These are phyloP conservation scores for Phylloporus rhodoxanthus DNA, from an alignment of 768 basidiomycete genomes.

Conservation along the genomic window DNA sequence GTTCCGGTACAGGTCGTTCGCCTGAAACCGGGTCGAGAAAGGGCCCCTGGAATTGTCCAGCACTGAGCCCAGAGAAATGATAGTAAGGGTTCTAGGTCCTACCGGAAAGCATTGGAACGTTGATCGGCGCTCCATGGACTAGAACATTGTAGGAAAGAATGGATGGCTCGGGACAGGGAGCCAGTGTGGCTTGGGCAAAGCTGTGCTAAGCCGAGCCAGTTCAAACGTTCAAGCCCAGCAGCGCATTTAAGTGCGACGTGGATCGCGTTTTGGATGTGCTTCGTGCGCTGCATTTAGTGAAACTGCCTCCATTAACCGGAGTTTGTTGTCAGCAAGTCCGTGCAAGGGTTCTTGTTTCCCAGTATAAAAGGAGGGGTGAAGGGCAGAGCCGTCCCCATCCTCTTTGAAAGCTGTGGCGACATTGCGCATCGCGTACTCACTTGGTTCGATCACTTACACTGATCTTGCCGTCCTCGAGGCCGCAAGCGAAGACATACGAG, in stretches of 20 bases:
- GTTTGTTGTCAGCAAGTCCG: conserved; percentile 11
- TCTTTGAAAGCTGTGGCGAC: conserved; percentile 12
- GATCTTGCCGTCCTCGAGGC: conserved; percentile 30
- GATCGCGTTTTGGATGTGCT: conserved; percentile 11
- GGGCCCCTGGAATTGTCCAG: not conserved
- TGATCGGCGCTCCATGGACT: conserved; percentile 20
- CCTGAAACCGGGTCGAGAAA: not conserved
- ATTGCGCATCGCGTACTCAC: not conserved
- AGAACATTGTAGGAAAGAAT: not conserved
- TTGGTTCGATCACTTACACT: conserved; percentile 17
- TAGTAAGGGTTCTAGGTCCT: not conserved
- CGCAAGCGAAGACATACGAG: conserved; percentile 27
- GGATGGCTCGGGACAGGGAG: not conserved
- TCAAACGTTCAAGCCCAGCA: conserved; percentile 13
- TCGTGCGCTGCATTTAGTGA: conserved; percentile 5
- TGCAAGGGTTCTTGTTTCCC: not conserved
- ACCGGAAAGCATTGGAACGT: conserved; percentile 1
- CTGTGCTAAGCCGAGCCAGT: conserved; percentile 17
- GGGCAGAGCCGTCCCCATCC: not conserved
- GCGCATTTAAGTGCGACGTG: conserved; percentile 8
- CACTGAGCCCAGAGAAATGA: not conserved
- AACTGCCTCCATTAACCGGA: conserved; percentile 10
- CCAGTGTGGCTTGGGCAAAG: conserved; percentile 3
- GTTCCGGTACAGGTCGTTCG: conserved; percentile 1
- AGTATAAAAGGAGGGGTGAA: conserved; percentile 20